Evolutionary conservation across 257 asterid genomes (phyloP), one percentile per base, ranked within the genome.

Genomic region (Linderniella brevidens): DNA sequence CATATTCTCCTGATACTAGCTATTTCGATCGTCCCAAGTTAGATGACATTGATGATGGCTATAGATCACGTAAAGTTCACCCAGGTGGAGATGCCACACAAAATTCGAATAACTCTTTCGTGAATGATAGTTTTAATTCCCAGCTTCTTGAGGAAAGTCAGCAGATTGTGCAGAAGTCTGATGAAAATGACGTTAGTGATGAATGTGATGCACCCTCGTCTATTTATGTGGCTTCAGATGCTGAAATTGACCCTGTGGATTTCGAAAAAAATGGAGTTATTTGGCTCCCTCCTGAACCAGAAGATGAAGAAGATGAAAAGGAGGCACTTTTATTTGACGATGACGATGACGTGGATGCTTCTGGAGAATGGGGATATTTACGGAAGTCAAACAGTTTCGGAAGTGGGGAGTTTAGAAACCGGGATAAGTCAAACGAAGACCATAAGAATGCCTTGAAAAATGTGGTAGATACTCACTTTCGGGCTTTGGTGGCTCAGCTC

Each of bases 271-370:
- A 72, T 57, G 95, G 95, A 67, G 61, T 72, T 63, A 80, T 84
- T 25, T 88, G 98, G 98, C 94, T 80, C 62, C 98, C 94, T 50
- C 95, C 95, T 37, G 98, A 84, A 64, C 98, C 98, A 29, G 98
- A 80, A 63, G 83, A 84, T 38, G 87, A 70, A 76, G 92, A 88
- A 60, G 95, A 84, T 70, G 98, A 88, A 67, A 67, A 49, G 49
- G 95, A 80, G 50, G 68, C 58, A 16, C 60, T 74, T 67, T 51
- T 65, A 49, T 68, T 69, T 56, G 92, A 75, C 50, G 95, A 88
- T 41, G 92, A 82, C 3, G 85, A 76, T 36, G 93, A 79, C 17
- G 86, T 68, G 45, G 84, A 63, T 58, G 79, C 79, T 36, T 52
- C 73, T 50, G 98, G 94, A 45, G 98, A 88, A 48, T 88, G 95